Percentiles rank a stretch among this genome's conserved stretches.
These are phyloP conservation scores for Cystobasidiopsis lactophilus DNA, from an alignment of 768 basidiomycete species.

Conservation along the genomic window DNA sequence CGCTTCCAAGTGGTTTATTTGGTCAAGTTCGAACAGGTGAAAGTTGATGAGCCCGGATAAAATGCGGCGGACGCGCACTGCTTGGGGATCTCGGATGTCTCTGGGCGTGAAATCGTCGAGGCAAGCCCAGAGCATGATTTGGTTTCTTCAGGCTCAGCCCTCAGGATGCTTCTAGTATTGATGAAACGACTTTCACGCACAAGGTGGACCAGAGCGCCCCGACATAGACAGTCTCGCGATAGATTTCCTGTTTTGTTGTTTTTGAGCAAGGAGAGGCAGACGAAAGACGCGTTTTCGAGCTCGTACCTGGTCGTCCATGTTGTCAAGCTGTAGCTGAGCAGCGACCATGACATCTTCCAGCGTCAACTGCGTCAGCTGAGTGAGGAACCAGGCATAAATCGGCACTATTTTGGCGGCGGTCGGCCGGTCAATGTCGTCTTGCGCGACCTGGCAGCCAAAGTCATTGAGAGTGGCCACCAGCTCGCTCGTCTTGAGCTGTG, in stretches of 20 bases:
- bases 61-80: conserved; percentile 9
- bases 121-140: conserved; percentile 12
- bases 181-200: conserved; percentile 10
- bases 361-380: conserved; percentile 5
- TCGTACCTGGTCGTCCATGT: conserved; percentile 14
- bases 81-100: conserved; percentile 16
- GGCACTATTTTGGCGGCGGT: conserved; percentile 9
- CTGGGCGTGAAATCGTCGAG: conserved; percentile 17
- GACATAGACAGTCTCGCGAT: conserved; percentile 16
- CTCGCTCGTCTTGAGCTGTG: conserved; percentile 7
- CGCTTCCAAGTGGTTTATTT: conserved; percentile 5
- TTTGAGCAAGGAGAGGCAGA: neutral
- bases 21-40: conserved; percentile 17
- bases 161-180: neutral
- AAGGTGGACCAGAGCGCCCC: conserved; percentile 14
- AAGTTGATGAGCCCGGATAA: conserved; percentile 19
- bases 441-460: conserved; percentile 2
- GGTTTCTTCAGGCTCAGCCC: conserved; percentile 17
- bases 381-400: conserved; percentile 18
- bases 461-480: conserved; percentile 3
- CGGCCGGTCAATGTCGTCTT: conserved; percentile 15
- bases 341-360: conserved; percentile 16
- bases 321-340: conserved; percentile 13
- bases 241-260: conserved; percentile 14
- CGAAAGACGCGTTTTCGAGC: neutral